A percentile compares a stretch with the other conserved stretches of the same genome.
Evolutionary conservation across 2,329 filamentous ascomycete species (phyloP).

Genomic region (Beauveria asiatica): DNA sequence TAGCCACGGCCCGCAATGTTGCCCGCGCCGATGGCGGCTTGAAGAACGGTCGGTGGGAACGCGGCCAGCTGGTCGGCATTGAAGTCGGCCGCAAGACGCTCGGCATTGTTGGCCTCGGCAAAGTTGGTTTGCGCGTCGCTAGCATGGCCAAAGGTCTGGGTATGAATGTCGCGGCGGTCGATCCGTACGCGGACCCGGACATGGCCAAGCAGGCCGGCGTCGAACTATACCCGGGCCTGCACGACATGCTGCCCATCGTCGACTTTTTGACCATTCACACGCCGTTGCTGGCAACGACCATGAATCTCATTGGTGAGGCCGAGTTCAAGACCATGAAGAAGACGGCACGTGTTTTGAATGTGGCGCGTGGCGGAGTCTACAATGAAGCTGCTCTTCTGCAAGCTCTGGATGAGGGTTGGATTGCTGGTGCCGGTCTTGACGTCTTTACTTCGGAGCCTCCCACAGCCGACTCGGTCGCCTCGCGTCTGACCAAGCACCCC

Average conservation of each 20-base stretch:
- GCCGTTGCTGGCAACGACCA: conserved; percentile 67
- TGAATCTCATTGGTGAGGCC: conserved; percentile 59
- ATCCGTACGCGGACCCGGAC: conserved; percentile 69
- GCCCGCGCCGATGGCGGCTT: conserved; percentile 60
- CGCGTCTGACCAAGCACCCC: conserved; percentile 56
- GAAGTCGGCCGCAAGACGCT: conserved; percentile 72
- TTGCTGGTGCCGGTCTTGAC: conserved; percentile 70
- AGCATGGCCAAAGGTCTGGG: conserved; percentile 69
- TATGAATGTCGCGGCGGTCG: conserved; percentile 66
- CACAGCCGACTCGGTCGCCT: conserved; percentile 43
- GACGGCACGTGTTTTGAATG: conserved; percentile 67
- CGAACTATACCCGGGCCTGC: conserved; percentile 46
- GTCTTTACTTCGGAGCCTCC: conserved; percentile 73
- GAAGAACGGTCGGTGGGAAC: conserved; percentile 67
- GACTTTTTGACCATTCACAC: conserved; percentile 80
- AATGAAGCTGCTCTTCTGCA: conserved; percentile 65
- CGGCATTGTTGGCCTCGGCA: conserved; percentile 71
- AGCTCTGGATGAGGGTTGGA: conserved; percentile 60
- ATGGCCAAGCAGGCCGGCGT: conserved; percentile 62
- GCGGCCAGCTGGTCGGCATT: conserved; percentile 64
- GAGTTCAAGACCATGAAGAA: conserved; percentile 66
- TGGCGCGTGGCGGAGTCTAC: conserved; percentile 71
- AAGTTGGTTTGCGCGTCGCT: conserved; percentile 73
- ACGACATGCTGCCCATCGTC: conserved; percentile 52
- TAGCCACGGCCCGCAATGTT: conserved; percentile 67